Evolutionary conservation across 495 filamentous ascomycete genomes (phyloP), one percentile per base, ranked within the genome.

Genomic region (Aspergillus coremiiformis): DNA sequence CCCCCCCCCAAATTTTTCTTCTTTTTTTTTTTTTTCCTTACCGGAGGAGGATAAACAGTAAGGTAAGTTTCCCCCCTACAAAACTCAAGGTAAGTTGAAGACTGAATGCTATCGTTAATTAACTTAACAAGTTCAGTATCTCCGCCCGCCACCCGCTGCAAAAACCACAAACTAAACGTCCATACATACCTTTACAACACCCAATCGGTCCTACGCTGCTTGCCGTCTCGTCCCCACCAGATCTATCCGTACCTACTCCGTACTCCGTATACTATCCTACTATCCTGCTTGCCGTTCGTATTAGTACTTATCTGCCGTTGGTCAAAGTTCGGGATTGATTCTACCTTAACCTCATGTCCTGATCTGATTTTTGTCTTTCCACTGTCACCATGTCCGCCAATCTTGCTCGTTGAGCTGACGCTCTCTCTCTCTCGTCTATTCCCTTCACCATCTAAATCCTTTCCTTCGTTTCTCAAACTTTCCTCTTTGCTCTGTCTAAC

Each of bases 301-400:
- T 33, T 47, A 47, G 27, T 27, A 4, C 29, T n/a, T 5, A 21
- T 35, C 5, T 41, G 17, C 15, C 37, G 37, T 21, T 21, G 21
- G 17, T 21, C 37, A 21, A 15, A 4, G 5, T 39, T 21, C 37
- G 17, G 17, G 37, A 20, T 44, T 32, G 19, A 14, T 27, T 44
- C 23, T 41, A 23, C 24, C 24, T 35, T n/a, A n/a, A 35, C 12
- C 5, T 37, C 33, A 8, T 37, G 33, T 17, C 33, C 33, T 37
- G 2, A 17, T n/a, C 33, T 37, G 12, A 37, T 37, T 23, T 44
- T 32, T 22, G 27, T 47, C 47, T 43, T 30, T 49, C 44, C 44
- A 26, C 27, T 26, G n/a, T 43, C 48, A 32, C 39, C 37, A 51
- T 51, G 48, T 33, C 39, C 26, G 37, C 15, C 21, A 51, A 22